phyloP scores from a whole-genome alignment of 2,329 filamentous ascomycete genomes.

The Penicillium sp. region DNA sequence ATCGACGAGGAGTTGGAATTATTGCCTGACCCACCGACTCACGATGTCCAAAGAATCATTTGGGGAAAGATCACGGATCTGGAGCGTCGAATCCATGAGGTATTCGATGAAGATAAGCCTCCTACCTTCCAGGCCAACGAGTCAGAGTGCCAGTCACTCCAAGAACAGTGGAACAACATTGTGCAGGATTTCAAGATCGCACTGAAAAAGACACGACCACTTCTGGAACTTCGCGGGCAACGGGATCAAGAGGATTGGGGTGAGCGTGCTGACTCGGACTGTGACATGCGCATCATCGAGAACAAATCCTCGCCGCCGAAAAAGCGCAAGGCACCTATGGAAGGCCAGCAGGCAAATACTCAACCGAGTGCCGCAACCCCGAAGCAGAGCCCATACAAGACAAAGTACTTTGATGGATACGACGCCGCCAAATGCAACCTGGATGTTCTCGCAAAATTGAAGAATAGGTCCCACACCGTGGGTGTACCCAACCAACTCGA shows the following conservation, averaged over 20 bases:
- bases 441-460: neutral
- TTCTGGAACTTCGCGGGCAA: slow-evolving; percentile 30
- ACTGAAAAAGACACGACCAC: slow-evolving; percentile 48
- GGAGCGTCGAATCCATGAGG: slow-evolving; percentile 53
- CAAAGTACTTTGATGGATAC: slow-evolving; percentile 26
- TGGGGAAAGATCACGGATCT: slow-evolving; percentile 62
- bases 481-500: slow-evolving; percentile 63
- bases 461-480: slow-evolving; percentile 52
- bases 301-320: neutral
- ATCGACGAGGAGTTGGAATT: slow-evolving; percentile 59
- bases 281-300: slow-evolving; percentile 22
- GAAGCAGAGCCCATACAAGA: neutral
- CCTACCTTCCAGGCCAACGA: neutral
- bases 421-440: neutral
- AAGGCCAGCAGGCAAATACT: neutral
- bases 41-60: slow-evolving; percentile 68
- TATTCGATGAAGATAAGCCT: slow-evolving; percentile 54
- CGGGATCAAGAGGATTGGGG: slow-evolving; percentile 41
- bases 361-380: neutral
- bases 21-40: slow-evolving; percentile 66
- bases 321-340: slow-evolving; percentile 25
- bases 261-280: slow-evolving; percentile 27
- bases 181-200: slow-evolving; percentile 56
- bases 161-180: slow-evolving; percentile 46
- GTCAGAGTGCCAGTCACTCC: slow-evolving; percentile 39